phyloP scores from a whole-genome alignment of 495 filamentous ascomycete genomes.

The Geoglossum glabrum region DNA sequence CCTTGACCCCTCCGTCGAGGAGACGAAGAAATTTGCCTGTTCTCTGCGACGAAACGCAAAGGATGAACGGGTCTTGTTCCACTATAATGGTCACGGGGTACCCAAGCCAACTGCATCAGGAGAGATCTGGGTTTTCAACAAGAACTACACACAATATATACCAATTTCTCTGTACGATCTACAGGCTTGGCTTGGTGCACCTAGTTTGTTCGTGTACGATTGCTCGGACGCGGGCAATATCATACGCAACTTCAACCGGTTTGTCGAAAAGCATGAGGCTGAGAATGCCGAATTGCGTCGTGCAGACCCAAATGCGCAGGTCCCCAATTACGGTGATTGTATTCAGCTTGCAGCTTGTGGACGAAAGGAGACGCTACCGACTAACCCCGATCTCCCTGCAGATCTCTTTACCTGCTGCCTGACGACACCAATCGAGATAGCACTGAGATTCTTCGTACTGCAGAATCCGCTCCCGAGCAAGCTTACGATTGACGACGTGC shows the following conservation, averaged over 20 bases:
- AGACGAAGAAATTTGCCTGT: conserved; percentile 86
- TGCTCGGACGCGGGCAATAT: conserved; percentile 93
- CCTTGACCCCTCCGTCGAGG: conserved; percentile 86
- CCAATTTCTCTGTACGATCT: conserved; percentile 91
- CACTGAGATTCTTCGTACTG: conserved; percentile 79
- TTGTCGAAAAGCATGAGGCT: conserved; percentile 79
- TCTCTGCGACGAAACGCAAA: conserved; percentile 79
- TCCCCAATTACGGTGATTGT: conserved; percentile 50
- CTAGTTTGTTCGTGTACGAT: conserved; percentile 93
- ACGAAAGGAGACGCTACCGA: conserved; percentile 77
- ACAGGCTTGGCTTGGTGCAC: conserved; percentile 87
- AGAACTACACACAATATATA: conserved; percentile 96
- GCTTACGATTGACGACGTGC: conserved; percentile 59
- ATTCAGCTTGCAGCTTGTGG: conserved; percentile 89
- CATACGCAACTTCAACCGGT: conserved; percentile 79
- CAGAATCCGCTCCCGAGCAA: conserved; percentile 70
- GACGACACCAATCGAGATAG: conserved; percentile 93
- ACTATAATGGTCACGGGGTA: conserved; percentile 98
- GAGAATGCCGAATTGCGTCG: conserved; percentile 55
- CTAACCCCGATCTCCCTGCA: conserved; percentile 85
- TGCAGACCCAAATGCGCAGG: conserved; percentile 48
- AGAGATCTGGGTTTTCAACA: conserved; percentile 99
- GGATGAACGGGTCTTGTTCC: conserved; percentile 84
- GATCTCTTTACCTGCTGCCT: conserved; percentile 94
- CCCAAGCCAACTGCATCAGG: conserved; percentile 87